Conservation (phyloP, 1,284 basidiomycete genomes). For the Ganoderma meredithae region DNA sequence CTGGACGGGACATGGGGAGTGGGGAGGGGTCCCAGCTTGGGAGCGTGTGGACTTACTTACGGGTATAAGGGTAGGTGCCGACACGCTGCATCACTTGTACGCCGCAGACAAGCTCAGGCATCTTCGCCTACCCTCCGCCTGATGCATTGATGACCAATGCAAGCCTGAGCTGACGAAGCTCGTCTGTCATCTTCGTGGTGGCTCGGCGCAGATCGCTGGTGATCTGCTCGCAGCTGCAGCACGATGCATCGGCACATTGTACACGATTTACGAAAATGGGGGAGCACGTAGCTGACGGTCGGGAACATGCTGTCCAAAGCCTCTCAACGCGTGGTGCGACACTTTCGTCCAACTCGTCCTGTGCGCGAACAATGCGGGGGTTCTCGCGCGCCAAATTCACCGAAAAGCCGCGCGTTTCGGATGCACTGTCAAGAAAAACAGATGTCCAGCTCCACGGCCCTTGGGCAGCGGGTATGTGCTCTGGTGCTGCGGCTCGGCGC, state of each 20-base stretch:
- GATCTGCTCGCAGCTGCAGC: background rate
- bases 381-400: background rate
- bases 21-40: too few relatives aligned
- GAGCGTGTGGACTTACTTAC: too few relatives aligned
- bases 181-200: slow-evolving; percentile 5
- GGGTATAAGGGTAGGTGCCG: background rate
- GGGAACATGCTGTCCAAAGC: background rate
- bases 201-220: background rate
- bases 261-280: background rate
- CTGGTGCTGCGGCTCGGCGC: background rate
- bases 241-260: slow-evolving; percentile 1
- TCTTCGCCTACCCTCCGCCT: too few relatives aligned
- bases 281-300: background rate
- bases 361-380: background rate
- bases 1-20: background rate
- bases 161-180: slow-evolving; percentile 41
- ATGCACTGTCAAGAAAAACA: background rate
- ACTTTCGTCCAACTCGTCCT: background rate
- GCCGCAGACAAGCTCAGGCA: slow-evolving; percentile 38
- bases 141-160: slow-evolving; percentile 45
- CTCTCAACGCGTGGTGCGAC: background rate
- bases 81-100: background rate
- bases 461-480: background rate
- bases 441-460: background rate
- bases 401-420: background rate